Base-by-base conservation (phyloP, 768 basidiomycete species). In the Mycena polygramma region DNA sequence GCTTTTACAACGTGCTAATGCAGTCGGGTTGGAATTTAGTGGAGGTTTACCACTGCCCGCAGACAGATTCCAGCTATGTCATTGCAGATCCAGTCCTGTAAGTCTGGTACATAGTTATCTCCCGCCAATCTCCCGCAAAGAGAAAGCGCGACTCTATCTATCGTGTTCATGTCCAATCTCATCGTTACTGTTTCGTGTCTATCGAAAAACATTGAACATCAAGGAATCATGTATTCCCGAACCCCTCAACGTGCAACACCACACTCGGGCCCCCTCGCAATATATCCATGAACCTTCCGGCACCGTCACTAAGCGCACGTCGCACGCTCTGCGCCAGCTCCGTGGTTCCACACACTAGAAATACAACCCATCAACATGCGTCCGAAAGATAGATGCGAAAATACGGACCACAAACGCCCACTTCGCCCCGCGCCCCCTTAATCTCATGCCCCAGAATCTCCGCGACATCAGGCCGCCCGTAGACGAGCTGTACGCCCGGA, bases 261-360 rank as follows among this genome's bases (percentile, higher is more conserved):
- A 88, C 81, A 49, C 81, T 85, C 39, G 87, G 83, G 3, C 84
- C 87, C 7, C 87, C 87, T 37, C 77, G 77, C 37, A 86, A 67
- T 10, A 87, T 75, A 41, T 81, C 83, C 73, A 76, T 22, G 15
- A 77, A 75, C 2, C 84, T 77, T 13, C 83, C 82, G 14, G 78
- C 74, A 13, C 84, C 79, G 20, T 37, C 54, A 1, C 61, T 37
- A 61, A 90, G 61, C 2, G 84, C 84, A 0, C 70, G 63, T 6
- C 84, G 81, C 22, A 86, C 87, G 1, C 79, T 74, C 37, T 77
- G 72, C 0, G 83, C 77, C 14, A 89, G 68, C 4, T 78, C 77
- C 26, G 80, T 79, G 0, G 87, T 82, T 4, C 89, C 89, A 57
- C 88, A 90, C 0, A 89, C 88, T 90, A 61, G 57, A 19, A 22